A percentile compares a stretch with the other conserved stretches of the same genome.
phyloP scores from a whole-genome alignment of 129 eudicot species.

The Oenanthe sinensis region DNA sequence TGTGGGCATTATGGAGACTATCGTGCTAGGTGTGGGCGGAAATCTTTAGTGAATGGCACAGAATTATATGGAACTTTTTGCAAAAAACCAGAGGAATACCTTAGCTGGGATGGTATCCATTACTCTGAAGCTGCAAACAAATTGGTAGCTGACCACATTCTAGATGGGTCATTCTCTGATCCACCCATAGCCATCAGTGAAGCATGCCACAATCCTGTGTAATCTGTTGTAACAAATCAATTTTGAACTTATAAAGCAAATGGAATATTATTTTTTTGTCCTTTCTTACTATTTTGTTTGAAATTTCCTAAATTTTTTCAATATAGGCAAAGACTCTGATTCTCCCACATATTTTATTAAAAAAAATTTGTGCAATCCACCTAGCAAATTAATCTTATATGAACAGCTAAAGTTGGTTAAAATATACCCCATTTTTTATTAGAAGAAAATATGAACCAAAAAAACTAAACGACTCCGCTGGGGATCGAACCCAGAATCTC shows the following conservation, averaged over 20 bases:
- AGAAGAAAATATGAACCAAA: not conserved
- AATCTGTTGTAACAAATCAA: not conserved
- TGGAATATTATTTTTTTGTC: not conserved
- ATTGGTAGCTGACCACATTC: constrained; percentile 32
- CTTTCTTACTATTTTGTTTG: not conserved
- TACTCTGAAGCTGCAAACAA: constrained; percentile 52
- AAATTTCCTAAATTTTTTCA: too few species aligned
- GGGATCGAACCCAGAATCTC: constrained; percentile 69
- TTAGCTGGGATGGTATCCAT: constrained; percentile 56
- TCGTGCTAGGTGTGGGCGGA: constrained; percentile 19
- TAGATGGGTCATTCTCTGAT: constrained; percentile 33
- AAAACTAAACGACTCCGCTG: constrained; percentile 47
- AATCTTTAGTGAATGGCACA: constrained; percentile 14
- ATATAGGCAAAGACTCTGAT: not conserved
- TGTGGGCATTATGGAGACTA: constrained; percentile 23
- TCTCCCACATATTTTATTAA: not conserved
- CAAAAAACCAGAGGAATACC: constrained; percentile 25
- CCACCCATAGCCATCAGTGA: constrained; percentile 25
- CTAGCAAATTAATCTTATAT: not conserved
- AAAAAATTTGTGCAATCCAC: not conserved
- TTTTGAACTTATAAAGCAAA: not conserved
- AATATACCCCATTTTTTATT: not conserved
- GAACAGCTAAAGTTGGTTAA: not conserved
- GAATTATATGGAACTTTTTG: constrained; percentile 21
- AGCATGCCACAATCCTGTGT: constrained; percentile 18